phyloP scores from a whole-genome alignment of 345 rosid species.

The Microthlaspi erraticum region DNA sequence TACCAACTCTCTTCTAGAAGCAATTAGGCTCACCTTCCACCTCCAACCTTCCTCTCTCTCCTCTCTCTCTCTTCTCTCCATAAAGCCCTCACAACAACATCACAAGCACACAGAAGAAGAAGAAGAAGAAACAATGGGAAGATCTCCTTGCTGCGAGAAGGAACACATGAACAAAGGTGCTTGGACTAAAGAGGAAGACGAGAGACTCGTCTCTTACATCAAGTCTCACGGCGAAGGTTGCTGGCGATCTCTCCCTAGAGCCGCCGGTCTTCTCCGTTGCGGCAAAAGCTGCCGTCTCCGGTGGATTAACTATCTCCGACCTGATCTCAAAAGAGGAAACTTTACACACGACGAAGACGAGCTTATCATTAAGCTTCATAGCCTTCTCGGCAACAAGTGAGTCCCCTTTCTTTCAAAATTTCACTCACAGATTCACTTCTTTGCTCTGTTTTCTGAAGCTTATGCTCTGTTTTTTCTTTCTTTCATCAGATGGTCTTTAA shows the following conservation, averaged over 20 bases:
- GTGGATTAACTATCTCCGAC: constrained; percentile 66
- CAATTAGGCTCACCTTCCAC: constrained; percentile 52
- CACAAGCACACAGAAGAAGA: constrained; percentile 16
- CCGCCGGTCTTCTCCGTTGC: constrained; percentile 67
- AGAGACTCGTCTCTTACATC: constrained; percentile 60
- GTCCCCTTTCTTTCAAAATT: neutral
- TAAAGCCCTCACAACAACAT: constrained; percentile 36
- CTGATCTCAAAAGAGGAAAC: constrained; percentile 72
- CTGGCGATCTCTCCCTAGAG: constrained; percentile 66
- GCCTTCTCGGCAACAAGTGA: constrained; percentile 69
- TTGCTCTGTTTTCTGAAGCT: constrained; percentile 1
- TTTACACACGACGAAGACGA: constrained; percentile 67
- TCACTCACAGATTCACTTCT: neutral
- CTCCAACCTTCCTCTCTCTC: constrained; percentile 38
- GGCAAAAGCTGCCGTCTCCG: constrained; percentile 73
- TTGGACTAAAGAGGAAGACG: constrained; percentile 65
- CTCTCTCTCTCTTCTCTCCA: constrained; percentile 24
- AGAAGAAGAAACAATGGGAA: constrained; percentile 52
- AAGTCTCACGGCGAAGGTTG: constrained; percentile 69
- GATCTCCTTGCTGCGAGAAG: constrained; percentile 76
- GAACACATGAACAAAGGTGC: constrained; percentile 74
- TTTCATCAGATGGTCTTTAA: constrained; percentile 70
- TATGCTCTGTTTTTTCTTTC: constrained; percentile 6
- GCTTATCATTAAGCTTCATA: constrained; percentile 62
- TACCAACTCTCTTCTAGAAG: constrained; percentile 99